phyloP scores from a whole-genome alignment of 345 rosid species.

The Corymbia maculata region DNA sequence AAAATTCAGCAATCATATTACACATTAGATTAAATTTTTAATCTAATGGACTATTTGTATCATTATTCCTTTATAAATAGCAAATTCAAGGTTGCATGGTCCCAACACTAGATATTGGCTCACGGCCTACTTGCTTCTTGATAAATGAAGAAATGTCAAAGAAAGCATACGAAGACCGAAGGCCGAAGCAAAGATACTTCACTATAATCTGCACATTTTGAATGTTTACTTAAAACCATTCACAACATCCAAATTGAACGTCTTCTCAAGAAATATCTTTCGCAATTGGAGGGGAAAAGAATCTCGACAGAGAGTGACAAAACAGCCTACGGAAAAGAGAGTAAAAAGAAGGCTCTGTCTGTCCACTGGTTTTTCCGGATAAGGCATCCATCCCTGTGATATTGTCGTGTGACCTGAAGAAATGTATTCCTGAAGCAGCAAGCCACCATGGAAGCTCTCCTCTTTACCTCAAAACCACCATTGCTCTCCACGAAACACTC shows the following conservation, averaged over 20 bases:
- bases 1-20: too few relatives aligned
- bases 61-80: background rate
- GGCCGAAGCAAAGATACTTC: background rate
- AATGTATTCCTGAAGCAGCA: background rate
- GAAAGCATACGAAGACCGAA: background rate
- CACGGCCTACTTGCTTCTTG: background rate
- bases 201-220: background rate
- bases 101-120: background rate
- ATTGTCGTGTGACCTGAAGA: background rate
- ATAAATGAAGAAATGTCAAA: background rate
- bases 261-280: background rate
- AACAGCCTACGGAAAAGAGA: background rate
- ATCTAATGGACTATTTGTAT: too few relatives aligned
- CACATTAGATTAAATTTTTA: too few relatives aligned
- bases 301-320: background rate
- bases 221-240: background rate
- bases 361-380: background rate
- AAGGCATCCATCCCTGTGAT: background rate
- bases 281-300: slow-evolving; percentile 2
- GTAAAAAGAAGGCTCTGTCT: background rate
- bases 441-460: background rate
- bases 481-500: background rate
- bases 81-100: background rate
- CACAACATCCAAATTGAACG: background rate
- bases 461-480: background rate